Base-by-base conservation (phyloP, 768 basidiomycete genomes). In the Russula sp. region DNA sequence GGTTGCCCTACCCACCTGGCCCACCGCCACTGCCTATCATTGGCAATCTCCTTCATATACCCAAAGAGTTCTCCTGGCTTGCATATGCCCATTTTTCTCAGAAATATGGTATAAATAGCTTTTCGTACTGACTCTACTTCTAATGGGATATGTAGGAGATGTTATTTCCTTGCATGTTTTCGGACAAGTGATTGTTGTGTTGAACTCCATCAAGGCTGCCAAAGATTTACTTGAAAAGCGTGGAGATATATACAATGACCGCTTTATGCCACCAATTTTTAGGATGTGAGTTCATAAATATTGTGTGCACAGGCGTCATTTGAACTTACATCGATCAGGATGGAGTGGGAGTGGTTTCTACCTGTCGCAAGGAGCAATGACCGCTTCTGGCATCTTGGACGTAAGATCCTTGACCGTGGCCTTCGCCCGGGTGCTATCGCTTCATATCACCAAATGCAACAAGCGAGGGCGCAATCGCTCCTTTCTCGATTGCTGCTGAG, bases 211-310 rank as follows among this genome's bases (percentile, higher is more conserved):
- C 60, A 73, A 76, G 60, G 77, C 75, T 8, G 75, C 78, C 38
- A 73, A 73, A 9, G 80, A 79, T 60, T 70, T 85, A 29, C 72
- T 85, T 35, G 82, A 82, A 45, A 82, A 77, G 67, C 75, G 80
- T 55, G 78, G 81, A 55, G 66, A 76, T 25, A 78, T 38, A 29
- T 64, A 45, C 43, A 56, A 55, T 8, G 59, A 57, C 35, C 60
- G 63, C 13, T 34, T 54, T 3, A 20, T 3, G 14, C 34, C 39
- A 32, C 47, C 59, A n/a, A 32, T 64, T 32, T 34, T 51, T 14
- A 55, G 57, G 9, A 62, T 64, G 63, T 64, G 41, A 6, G 59
- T 1, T 7, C 35, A 8, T 46, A 14, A 13, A 0, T 8, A 7
- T 11, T n/a, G 16, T 29, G 25, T 29, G 4, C 1, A 2, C 7